Base-by-base conservation (phyloP, 768 basidiomycete genomes). In the Galerina sulciceps region DNA sequence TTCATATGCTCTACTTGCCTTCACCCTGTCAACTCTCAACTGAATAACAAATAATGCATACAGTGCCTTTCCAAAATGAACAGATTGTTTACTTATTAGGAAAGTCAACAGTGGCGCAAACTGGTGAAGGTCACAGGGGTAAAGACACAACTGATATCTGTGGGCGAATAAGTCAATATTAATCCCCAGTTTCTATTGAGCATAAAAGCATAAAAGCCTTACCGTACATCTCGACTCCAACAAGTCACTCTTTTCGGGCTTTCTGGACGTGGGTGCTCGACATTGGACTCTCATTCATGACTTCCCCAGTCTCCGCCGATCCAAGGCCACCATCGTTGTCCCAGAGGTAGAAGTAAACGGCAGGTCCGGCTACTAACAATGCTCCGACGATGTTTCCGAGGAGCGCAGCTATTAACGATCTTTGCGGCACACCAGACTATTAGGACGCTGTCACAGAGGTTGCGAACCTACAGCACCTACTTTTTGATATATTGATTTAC, bases 301-400 rank as follows among this genome's bases (percentile, higher is more conserved):
- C 58, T 40, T 73, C 69, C 0, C 75, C 78, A 4, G 68, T 69
- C 61, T 86, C 85, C 2, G 75, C 76, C 3, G 64, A 58, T 17
- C 72, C 69, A 42, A 85, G 62, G 13, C 76, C 76, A 22, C 67
- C 77, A 5, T 69, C 48, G 22, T 57, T 47, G 41, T 89, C 85
- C 34, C 67, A 66, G 4, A 90, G 80, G 65, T 87, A 86, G 73
- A 88, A 85, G 67, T 88, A 89, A 4, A 78, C 73, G 0, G 81
- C 86, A 2, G 89, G 89, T 4, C 90, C 67, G 34, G 77, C 89
- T 23, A 91, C 86, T 42, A 87, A 71, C 31, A 86, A 73, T 9
- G 78, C 89, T 1, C 89, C 89, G 34, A 90, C 74, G 34, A 86
- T 79, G 69, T 91, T 91, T 10, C 89, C 89, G 44, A 90, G 58